These are phyloP conservation scores for Amauroascus niger DNA, from an alignment of 2,329 filamentous ascomycete genomes.

Conservation along the genomic window DNA sequence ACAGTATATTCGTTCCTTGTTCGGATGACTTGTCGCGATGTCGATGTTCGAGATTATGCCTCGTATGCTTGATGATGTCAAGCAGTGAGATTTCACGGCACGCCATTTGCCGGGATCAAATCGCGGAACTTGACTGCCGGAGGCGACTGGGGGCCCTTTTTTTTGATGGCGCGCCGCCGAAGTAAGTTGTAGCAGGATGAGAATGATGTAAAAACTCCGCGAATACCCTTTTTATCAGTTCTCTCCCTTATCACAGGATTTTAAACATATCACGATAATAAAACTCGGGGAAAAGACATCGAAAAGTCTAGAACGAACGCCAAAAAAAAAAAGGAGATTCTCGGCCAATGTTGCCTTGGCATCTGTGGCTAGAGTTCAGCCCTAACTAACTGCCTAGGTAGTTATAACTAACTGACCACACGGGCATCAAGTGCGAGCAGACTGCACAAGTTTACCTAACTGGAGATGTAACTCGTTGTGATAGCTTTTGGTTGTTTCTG, in stretches of 20 bases:
- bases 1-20: too few species aligned
- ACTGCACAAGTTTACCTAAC: too few species aligned
- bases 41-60: not conserved
- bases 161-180: too few species aligned
- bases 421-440: too few species aligned
- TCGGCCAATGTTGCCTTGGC: not conserved
- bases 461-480: too few species aligned
- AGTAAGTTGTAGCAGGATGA: too few species aligned
- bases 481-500: too few species aligned
- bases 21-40: too few species aligned
- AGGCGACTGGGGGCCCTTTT: too few species aligned
- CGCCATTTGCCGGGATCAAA: not conserved
- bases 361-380: constrained; percentile 3
- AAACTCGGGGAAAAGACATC: not conserved
- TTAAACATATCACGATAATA: too few species aligned
- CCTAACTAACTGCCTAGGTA: not conserved
- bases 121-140: not conserved
- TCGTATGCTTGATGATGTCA: constrained; percentile 3
- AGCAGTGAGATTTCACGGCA: not conserved
- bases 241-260: too few species aligned
- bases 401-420: too few species aligned
- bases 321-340: not conserved
- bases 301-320: not conserved
- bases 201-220: not conserved
- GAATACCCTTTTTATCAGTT: not conserved